Conservation (phyloP, 1,284 basidiomycete genomes). For the Chalciporus sp. region DNA sequence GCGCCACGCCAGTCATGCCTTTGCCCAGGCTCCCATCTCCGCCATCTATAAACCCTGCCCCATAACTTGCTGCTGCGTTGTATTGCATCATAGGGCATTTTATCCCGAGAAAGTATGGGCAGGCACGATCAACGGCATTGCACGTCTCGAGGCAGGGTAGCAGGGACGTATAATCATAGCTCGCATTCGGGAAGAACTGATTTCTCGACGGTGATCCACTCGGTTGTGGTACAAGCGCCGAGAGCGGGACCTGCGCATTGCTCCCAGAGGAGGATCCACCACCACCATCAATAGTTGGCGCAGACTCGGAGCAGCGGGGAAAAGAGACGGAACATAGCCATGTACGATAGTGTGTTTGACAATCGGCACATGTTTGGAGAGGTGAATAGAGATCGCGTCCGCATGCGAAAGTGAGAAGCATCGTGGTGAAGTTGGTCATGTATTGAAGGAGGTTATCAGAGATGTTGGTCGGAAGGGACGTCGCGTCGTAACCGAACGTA, state of each 20-base stretch:
- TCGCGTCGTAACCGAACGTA: slow-evolving; percentile 47
- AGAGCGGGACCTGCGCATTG: slow-evolving; percentile 35
- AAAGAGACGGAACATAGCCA: slow-evolving; percentile 81
- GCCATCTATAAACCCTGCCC: slow-evolving; percentile 68
- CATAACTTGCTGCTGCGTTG: slow-evolving; percentile 75
- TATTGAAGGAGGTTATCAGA: slow-evolving; percentile 55
- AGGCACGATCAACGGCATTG: slow-evolving; percentile 71
- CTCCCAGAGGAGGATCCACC: slow-evolving; percentile 29
- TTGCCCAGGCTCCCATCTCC: slow-evolving; percentile 47
- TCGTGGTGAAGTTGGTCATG: slow-evolving; percentile 73
- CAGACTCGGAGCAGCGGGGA: slow-evolving; percentile 66
- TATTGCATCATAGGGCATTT: slow-evolving; percentile 66
- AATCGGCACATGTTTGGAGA: slow-evolving; percentile 75
- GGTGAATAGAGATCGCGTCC: slow-evolving; percentile 83
- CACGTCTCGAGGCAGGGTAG: slow-evolving; percentile 82
- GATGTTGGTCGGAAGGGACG: slow-evolving; percentile 54
- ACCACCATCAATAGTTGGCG: slow-evolving; percentile 29
- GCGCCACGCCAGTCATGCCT: slow-evolving; percentile 54
- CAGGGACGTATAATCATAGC: slow-evolving; percentile 56
- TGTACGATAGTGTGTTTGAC: slow-evolving; percentile 70
- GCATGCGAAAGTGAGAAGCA: slow-evolving; percentile 73
- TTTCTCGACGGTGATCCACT: slow-evolving; percentile 46
- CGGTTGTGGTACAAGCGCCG: slow-evolving; percentile 48
- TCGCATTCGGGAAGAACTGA: slow-evolving; percentile 47
- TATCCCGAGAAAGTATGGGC: slow-evolving; percentile 74